phyloP scores from a whole-genome alignment of 768 basidiomycete species.

The Agaricus blazei region DNA sequence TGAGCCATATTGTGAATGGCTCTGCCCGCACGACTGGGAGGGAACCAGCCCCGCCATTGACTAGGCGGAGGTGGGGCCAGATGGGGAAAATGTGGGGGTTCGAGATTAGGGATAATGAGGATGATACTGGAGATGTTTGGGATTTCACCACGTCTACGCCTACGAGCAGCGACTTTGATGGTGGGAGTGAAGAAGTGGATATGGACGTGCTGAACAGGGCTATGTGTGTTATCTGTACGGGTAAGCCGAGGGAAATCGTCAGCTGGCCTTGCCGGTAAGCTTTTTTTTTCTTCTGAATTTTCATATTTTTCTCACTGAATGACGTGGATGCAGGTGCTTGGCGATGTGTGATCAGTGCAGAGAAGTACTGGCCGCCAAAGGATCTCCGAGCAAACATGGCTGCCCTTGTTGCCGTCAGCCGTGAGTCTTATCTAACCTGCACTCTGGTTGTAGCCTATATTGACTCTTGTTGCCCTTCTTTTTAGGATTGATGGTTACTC shows the following conservation, averaged over 20 bases:
- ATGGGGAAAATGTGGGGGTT: slow-evolving; percentile 12
- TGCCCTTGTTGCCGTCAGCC: slow-evolving; percentile 64
- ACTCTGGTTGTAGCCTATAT: neutral
- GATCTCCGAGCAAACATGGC: slow-evolving; percentile 50
- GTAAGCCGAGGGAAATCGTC: slow-evolving; percentile 64
- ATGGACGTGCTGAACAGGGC: slow-evolving; percentile 16
- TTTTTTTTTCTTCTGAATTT: slow-evolving; percentile 11
- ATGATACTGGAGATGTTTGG: slow-evolving; percentile 15
- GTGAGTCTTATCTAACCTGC: slow-evolving; percentile 23
- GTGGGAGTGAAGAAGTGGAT: slow-evolving; percentile 13
- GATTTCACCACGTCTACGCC: neutral
- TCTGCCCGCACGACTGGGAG: slow-evolving; percentile 21
- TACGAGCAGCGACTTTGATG: slow-evolving; percentile 4
- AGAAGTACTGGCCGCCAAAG: slow-evolving; percentile 51
- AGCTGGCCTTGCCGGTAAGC: slow-evolving; percentile 82
- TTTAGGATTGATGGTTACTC: slow-evolving; percentile 50
- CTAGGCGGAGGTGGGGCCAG: slow-evolving; percentile 4
- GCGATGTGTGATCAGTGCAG: slow-evolving; percentile 65
- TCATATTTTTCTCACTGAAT: neutral
- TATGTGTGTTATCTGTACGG: slow-evolving; percentile 67
- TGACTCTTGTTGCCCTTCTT: slow-evolving; percentile 15
- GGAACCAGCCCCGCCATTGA: slow-evolving; percentile 8
- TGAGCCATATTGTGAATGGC: slow-evolving; percentile 23
- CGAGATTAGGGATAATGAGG: slow-evolving; percentile 15
- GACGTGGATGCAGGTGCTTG: slow-evolving; percentile 35